Percentiles rank a stretch among this genome's conserved stretches.
phyloP scores from a whole-genome alignment of 2,329 filamentous ascomycete species.

The Colletotrichum zoysiae region DNA sequence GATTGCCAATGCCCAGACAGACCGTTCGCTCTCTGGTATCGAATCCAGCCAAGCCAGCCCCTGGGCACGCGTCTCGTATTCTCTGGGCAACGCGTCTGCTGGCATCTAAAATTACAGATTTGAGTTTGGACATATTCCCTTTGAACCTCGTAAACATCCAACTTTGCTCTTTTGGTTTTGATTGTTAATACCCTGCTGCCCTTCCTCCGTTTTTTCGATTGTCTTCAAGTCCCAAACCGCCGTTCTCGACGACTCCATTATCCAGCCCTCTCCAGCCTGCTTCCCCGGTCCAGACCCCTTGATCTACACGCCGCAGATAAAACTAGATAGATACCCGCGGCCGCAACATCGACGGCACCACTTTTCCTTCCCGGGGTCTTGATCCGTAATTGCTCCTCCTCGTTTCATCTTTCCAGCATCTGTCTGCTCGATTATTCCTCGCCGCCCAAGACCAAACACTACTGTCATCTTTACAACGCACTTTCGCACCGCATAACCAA shows the following conservation, averaged over 20 bases:
- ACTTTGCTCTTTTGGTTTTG: background rate
- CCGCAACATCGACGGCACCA: conserved; percentile 17
- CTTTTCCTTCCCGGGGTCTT: conserved; percentile 17
- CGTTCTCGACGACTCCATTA: background rate
- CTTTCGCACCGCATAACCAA: background rate
- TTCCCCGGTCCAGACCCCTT: conserved; percentile 8
- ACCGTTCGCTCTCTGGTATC: conserved; percentile 9
- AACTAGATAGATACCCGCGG: conserved; percentile 28
- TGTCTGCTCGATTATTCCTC: background rate
- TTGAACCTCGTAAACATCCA: background rate
- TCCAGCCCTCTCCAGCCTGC: background rate
- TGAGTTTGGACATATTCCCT: background rate
- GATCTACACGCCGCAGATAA: conserved; percentile 6
- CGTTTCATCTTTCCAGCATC: background rate
- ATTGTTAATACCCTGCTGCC: background rate
- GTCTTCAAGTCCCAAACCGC: background rate
- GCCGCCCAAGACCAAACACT: conserved; percentile 6
- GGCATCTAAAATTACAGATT: background rate
- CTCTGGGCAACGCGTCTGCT: conserved; percentile 9
- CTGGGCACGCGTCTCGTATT: conserved; percentile 36
- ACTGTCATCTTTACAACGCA: background rate
- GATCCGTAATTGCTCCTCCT: background rate
- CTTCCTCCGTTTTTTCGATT: background rate
- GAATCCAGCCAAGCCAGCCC: background rate
- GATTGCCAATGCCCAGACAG: conserved; percentile 18